These are phyloP conservation scores for Jamesozyma hellenica DNA, from an alignment of 805 yeast genomes.

Conservation along the genomic window DNA sequence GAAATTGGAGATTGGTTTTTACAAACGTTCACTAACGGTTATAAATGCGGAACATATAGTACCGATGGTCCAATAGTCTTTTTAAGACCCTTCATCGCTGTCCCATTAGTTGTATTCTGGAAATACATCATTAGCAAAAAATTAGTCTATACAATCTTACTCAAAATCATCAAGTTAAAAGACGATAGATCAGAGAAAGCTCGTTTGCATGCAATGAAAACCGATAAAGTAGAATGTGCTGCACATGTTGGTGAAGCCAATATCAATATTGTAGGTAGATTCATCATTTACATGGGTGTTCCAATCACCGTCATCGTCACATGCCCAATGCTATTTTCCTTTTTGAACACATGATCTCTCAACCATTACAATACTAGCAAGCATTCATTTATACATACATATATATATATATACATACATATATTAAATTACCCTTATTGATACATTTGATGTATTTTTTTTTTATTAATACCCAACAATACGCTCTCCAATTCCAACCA, in stretches of 20 bases:
- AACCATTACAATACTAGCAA: no score
- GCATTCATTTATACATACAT: no score
- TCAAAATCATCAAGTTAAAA: conserved; percentile 7
- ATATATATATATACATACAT: no score
- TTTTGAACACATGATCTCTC: background rate
- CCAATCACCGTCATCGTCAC: conserved; percentile 41
- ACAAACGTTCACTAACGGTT: conserved; percentile 16
- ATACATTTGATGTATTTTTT: no score
- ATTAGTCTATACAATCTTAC: conserved; percentile 41
- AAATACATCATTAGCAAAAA: conserved; percentile 58
- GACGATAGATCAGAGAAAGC: conserved; percentile 21
- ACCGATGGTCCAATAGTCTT: conserved; percentile 31
- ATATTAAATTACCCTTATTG: no score
- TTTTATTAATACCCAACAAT: no score
- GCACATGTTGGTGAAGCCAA: conserved; percentile 57
- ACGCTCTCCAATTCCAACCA: no score
- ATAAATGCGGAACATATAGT: conserved; percentile 5
- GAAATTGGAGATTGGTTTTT: conserved; percentile 52
- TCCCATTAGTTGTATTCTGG: conserved; percentile 59
- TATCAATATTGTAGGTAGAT: conserved; percentile 66
- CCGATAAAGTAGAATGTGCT: conserved; percentile 29
- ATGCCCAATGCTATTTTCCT: conserved; percentile 21
- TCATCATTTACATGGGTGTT: conserved; percentile 75
- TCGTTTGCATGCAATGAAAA: conserved; percentile 13
- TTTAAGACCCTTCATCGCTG: conserved; percentile 53